These are phyloP conservation scores for Tylopilus sp. DNA, from an alignment of 768 basidiomycete species.

Conservation along the genomic window DNA sequence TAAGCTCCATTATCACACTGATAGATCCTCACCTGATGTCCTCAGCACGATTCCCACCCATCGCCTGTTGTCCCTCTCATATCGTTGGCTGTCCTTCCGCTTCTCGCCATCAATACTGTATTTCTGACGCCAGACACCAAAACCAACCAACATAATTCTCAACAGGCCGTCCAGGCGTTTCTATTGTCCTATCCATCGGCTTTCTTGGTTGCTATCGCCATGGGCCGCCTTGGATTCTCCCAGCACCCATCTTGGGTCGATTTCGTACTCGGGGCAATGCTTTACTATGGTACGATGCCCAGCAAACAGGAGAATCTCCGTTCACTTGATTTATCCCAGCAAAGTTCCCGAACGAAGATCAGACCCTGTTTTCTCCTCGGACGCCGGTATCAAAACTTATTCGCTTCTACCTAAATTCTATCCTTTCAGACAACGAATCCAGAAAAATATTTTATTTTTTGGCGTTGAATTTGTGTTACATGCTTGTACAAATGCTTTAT, in stretches of 20 bases:
- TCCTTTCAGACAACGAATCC: slow-evolving; percentile 88
- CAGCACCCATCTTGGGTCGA: slow-evolving; percentile 60
- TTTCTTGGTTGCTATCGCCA: slow-evolving; percentile 43
- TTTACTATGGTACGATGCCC: slow-evolving; percentile 58
- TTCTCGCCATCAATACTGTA: slow-evolving; percentile 60
- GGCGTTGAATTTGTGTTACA: slow-evolving; percentile 90
- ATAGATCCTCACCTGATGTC: slow-evolving; percentile 8
- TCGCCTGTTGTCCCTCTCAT: slow-evolving; percentile 54
- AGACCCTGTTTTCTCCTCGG: slow-evolving; percentile 41
- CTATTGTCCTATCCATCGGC: slow-evolving; percentile 55
- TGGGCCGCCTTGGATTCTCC: slow-evolving; percentile 65
- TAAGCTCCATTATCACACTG: slow-evolving; percentile 32
- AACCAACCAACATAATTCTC: slow-evolving; percentile 43
- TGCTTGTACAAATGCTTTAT: slow-evolving; percentile 96
- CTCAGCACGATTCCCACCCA: slow-evolving; percentile 48
- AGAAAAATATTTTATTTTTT: slow-evolving; percentile 97
- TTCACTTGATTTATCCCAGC: slow-evolving; percentile 34
- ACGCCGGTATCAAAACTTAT: slow-evolving; percentile 53
- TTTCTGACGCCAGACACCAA: slow-evolving; percentile 54
- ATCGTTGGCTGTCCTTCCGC: slow-evolving; percentile 56
- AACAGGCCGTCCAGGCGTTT: slow-evolving; percentile 55
- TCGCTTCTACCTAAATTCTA: slow-evolving; percentile 80
- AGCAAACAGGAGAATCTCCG: neutral
- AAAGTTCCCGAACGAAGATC: slow-evolving; percentile 48
- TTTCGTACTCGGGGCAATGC: slow-evolving; percentile 48